phyloP scores from a whole-genome alignment of 2,329 filamentous ascomycete genomes.

The Dendryphion nanum region DNA sequence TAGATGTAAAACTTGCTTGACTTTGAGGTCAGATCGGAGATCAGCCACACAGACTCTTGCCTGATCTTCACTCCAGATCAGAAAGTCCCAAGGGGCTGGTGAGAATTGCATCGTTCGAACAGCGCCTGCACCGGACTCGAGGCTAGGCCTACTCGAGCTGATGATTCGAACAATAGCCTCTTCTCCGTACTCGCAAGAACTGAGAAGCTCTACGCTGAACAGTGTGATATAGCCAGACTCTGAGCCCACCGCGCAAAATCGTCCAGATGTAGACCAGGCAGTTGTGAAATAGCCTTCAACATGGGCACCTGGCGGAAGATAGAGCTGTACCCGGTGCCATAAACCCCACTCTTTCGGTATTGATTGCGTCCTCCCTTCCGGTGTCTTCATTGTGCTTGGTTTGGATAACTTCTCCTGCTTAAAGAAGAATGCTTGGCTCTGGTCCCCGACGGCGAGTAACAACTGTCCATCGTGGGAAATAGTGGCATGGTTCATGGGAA shows the following conservation, averaged over 20 bases:
- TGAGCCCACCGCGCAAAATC: slow-evolving; percentile 72
- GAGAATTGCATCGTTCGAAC: slow-evolving; percentile 91
- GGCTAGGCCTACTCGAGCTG: slow-evolving; percentile 70
- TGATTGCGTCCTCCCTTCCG: slow-evolving; percentile 18
- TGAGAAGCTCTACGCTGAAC: slow-evolving; percentile 58
- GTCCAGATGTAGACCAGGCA: slow-evolving; percentile 71
- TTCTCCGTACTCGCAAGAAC: slow-evolving; percentile 42
- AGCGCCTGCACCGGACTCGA: slow-evolving; percentile 64
- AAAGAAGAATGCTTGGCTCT: slow-evolving; percentile 83
- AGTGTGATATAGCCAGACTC: slow-evolving; percentile 79
- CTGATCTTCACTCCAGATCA: slow-evolving; percentile 92
- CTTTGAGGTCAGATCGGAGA: slow-evolving; percentile 63
- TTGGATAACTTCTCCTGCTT: slow-evolving; percentile 47
- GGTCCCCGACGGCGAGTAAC: slow-evolving; percentile 82
- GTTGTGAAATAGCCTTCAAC: slow-evolving; percentile 68
- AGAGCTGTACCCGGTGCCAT: slow-evolving; percentile 42
- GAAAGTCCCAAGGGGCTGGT: slow-evolving; percentile 81
- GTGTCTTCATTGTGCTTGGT: slow-evolving; percentile 21
- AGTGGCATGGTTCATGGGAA: slow-evolving; percentile 90
- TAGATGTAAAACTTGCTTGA: slow-evolving; percentile 68
- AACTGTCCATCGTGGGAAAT: slow-evolving; percentile 84
- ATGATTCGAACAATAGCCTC: slow-evolving; percentile 74
- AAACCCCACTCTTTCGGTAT: slow-evolving; percentile 40
- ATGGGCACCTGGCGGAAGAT: slow-evolving; percentile 37
- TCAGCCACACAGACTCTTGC: slow-evolving; percentile 74